Base-by-base conservation (phyloP, 352 stramenopile species). In the Globisporangium echinulatum region DNA sequence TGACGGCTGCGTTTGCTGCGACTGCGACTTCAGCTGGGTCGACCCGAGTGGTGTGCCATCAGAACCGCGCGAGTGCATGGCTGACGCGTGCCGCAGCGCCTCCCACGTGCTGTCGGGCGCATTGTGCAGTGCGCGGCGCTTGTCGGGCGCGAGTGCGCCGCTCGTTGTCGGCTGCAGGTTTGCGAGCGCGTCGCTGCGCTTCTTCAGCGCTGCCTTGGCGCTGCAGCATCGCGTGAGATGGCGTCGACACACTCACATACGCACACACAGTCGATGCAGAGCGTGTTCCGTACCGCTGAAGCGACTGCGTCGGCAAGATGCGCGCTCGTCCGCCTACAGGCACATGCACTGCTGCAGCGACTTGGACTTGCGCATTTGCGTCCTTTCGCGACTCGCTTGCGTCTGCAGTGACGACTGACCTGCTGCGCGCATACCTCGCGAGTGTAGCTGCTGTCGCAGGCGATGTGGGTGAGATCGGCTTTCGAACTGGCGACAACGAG, bases 281-380 rank as follows among this genome's bases (percentile, higher is more conserved):
- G 19, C 19, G 19, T 25, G 19, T 3, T 50, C 8, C 8, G 51
- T 42, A 56, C 36, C 70, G 69, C 9, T 58, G 40, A 8, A 82
- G 70, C 33, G 73, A 60, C 4, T 52, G n/a, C 3, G 65, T 56
- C 2, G 71, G 65, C 7, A 82, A 52, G 6, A 69, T 52, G 7
- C 72, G 72, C 9, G 67, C 70, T 33, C 68, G 74, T 1, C 72
- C 70, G 1, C 70, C 72, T 0, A 82, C 72, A 25, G 67, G 56
- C 7, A 62, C 43, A 43, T 71, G 67, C 4, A 74, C 48, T 17
- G 52, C 10, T n/a, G 19, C 7, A 37, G 9, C 9, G 40, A 48
- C 19, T 25, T 25, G 19, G 19, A 25, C 40, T n/a, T 25, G 47
- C 13, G 46, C 9, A n/a, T 40, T 56, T 25, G 19, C 8, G 39